phyloP scores from a whole-genome alignment of 2,329 filamentous ascomycete genomes.

The Neonectria punicea region DNA sequence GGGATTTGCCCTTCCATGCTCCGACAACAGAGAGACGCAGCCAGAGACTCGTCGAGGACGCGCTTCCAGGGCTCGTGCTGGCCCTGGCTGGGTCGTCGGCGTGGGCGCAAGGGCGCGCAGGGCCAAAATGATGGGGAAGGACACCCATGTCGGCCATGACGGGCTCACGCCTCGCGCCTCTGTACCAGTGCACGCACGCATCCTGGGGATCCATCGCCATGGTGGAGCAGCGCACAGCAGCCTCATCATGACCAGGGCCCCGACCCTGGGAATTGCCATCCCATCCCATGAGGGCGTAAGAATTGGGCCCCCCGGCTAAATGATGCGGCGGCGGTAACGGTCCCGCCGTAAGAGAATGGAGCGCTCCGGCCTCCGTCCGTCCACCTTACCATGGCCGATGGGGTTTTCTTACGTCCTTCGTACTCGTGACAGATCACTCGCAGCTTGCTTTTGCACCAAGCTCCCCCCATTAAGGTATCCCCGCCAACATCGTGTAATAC shows the following conservation, averaged over 20 bases:
- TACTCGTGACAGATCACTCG: conserved; percentile 16
- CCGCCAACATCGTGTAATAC: conserved; percentile 8
- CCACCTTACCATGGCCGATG: conserved; percentile 6
- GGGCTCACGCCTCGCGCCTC: neutral
- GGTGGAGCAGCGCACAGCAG: conserved; percentile 23
- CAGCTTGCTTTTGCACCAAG: neutral
- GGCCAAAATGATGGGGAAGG: neutral
- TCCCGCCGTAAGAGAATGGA: neutral
- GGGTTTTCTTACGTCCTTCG: neutral
- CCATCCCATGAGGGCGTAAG: conserved; percentile 15
- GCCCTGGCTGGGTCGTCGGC: conserved; percentile 25
- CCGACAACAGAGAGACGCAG: neutral
- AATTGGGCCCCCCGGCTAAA: conserved; percentile 28
- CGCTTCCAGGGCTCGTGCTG: conserved; percentile 30
- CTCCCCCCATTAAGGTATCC: conserved; percentile 15
- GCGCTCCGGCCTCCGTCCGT: neutral
- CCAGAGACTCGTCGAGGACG: neutral
- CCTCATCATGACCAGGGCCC: conserved; percentile 12
- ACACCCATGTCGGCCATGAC: neutral
- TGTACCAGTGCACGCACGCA: neutral
- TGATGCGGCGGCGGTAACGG: conserved; percentile 21
- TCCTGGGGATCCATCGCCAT: conserved; percentile 21
- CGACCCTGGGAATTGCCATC: conserved; percentile 22
- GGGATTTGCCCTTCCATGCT: conserved; percentile 14
- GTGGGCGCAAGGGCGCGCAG: conserved; percentile 32